Base-by-base conservation (phyloP, 2,329 filamentous ascomycete species). In the Rhynchosporium agropyri region DNA sequence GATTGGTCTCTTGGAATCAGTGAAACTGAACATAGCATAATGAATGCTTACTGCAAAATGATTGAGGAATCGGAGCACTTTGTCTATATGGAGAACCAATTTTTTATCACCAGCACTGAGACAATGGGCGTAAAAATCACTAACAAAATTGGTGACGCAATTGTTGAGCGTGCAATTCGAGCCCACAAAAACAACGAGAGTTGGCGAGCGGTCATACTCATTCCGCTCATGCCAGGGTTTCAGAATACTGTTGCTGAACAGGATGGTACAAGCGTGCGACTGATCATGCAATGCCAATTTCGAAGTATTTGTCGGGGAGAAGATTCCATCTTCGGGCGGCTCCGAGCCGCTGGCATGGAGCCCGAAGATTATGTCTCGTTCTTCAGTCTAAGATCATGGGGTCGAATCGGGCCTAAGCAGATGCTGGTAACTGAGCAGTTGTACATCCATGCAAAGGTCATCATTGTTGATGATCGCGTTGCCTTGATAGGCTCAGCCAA, bases 11-110 rank as follows among this genome's bases (percentile, higher is more conserved):
- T 97, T 1, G 95, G 95, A 15, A 92, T 92, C 13, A 89, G 92
- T 61, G 85, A 92, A 63, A 90, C 89, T 0, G 95, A 99, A 75
- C 89, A 93, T 76, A 98, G 94, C 74, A 98, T 99, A 74, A 93
- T 96, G 83, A 95, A 89, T 67, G 94, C 95, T 3, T 98, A 98
- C 73, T 84, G 96, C 69, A 95, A 96, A 75, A 87, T 96, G 80
- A 99, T 99, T 69, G 89, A 95, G 68, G 89, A 94, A 67, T 97
- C 92, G 1, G 92, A 99, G 54, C 95, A 98, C 75, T 97, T 97
- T 72, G 91, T 98, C 58, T 98, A 99, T 77, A 97, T 98, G 68
- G 95, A 99, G 76, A 99, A 99, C 74, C 95, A 99, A 74, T 99
- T 98, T 78, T 99, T 96, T 79, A 90, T 99, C 75, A 96, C 91